These are phyloP conservation scores for Boletus reticulatus DNA, from an alignment of 768 basidiomycete genomes.

Conservation along the genomic window DNA sequence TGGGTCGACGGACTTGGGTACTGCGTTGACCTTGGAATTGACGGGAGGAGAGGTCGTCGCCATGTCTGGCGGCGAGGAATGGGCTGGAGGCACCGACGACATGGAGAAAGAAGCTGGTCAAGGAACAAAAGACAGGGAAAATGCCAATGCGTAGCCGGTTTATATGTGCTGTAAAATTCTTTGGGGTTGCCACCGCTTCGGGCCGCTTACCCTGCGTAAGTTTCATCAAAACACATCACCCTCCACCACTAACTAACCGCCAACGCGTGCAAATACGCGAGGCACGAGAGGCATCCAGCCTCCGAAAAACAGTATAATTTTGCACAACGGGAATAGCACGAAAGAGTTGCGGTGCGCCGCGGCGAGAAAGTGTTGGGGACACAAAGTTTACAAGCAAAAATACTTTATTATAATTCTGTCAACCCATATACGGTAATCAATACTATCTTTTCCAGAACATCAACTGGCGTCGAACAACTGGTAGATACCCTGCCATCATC, in stretches of 20 bases:
- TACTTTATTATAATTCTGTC: background rate
- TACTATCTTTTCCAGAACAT: constrained; percentile 32
- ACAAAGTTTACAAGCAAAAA: background rate
- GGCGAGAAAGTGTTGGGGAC: constrained; percentile 20
- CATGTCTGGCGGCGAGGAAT: constrained; percentile 16
- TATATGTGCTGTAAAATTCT: constrained; percentile 34
- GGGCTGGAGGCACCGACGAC: constrained; percentile 26
- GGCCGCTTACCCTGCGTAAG: background rate
- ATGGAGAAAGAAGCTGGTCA: constrained; percentile 24
- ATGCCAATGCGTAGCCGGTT: background rate
- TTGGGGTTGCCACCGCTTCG: constrained; percentile 32
- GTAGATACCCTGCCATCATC: constrained; percentile 29
- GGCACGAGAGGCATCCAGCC: background rate
- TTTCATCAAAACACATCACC: background rate
- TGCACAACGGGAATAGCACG: too few relatives aligned
- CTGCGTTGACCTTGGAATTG: background rate
- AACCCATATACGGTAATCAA: too few relatives aligned
- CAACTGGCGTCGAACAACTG: constrained; percentile 38
- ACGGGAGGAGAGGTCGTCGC: constrained; percentile 9
- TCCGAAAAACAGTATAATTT: background rate
- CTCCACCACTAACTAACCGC: background rate
- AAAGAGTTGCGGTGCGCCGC: background rate
- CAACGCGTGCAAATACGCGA: background rate
- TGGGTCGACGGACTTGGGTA: background rate
- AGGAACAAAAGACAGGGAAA: constrained; percentile 14